These are phyloP conservation scores for Mucor saturninus DNA, from an alignment of 371 early-diverging fungal genomes.

Conservation along the genomic window DNA sequence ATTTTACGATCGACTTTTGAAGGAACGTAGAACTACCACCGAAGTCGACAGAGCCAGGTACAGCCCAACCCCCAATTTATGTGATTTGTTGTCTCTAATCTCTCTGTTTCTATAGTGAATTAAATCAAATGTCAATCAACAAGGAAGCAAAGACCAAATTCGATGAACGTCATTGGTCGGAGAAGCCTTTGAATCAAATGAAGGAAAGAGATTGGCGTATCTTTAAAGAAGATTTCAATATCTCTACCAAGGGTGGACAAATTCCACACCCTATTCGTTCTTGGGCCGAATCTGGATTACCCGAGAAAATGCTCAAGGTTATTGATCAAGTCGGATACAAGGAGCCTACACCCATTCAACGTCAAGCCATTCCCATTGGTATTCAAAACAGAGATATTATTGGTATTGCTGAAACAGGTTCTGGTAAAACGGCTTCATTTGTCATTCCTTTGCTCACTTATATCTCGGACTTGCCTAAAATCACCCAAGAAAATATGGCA, in stretches of 20 bases:
- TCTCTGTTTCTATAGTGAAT: conserved; percentile 51
- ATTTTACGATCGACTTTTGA: conserved; percentile 73
- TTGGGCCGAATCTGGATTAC: conserved; percentile 87
- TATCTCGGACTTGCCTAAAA: conserved; percentile 79
- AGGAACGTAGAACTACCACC: conserved; percentile 70
- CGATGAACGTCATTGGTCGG: conserved; percentile 95
- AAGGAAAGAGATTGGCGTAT: conserved; percentile 98
- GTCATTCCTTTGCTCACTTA: conserved; percentile 94
- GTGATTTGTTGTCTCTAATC: background rate
- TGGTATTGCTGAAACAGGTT: conserved; percentile 98
- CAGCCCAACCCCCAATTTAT: too few relatives aligned
- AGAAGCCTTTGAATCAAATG: conserved; percentile 92
- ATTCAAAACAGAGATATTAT: conserved; percentile 94
- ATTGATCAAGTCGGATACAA: conserved; percentile 86
- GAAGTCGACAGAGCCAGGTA: conserved; percentile 72
- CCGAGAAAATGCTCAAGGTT: conserved; percentile 65
- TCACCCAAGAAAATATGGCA: conserved; percentile 74
- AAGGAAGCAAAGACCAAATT: conserved; percentile 75
- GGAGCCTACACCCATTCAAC: conserved; percentile 98
- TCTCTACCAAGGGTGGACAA: conserved; percentile 89
- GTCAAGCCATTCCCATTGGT: conserved; percentile 96
- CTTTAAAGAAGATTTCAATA: conserved; percentile 96
- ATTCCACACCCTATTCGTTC: conserved; percentile 93
- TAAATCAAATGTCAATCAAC: conserved; percentile 64
- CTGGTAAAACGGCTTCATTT: conserved; percentile 98